Evolutionary conservation across 108 stramenopile genomes (phyloP).

Genomic region (Skeletonema menzelii): DNA sequence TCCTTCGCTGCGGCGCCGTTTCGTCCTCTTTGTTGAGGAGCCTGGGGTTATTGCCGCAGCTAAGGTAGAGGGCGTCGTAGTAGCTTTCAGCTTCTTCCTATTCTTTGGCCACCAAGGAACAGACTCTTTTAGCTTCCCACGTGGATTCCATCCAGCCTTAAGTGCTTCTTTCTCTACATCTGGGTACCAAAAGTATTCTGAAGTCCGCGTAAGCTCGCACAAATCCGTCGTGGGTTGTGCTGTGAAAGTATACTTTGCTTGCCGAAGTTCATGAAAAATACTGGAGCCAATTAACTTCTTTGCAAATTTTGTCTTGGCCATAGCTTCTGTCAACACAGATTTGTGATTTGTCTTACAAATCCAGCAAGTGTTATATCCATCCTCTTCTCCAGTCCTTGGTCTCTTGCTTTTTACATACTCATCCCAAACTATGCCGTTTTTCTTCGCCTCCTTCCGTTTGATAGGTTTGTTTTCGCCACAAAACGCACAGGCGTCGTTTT

Average conservation of each 20-base stretch:
- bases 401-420: neutral
- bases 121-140: neutral
- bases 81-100: neutral
- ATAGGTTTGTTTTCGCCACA: neutral
- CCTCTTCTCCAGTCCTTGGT: neutral
- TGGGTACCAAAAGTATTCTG: constrained; percentile 4
- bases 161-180: neutral
- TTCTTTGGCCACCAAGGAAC: constrained; percentile 6
- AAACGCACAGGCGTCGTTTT: neutral
- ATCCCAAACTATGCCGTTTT: neutral
- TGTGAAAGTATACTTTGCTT: neutral
- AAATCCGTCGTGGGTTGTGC: neutral
- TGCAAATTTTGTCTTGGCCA: neutral
- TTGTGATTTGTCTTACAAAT: constrained; percentile 4
- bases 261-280: neutral
- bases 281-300: neutral
- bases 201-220: neutral
- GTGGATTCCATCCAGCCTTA: constrained; percentile 1
- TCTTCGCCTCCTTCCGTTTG: neutral
- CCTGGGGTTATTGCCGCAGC: neutral
- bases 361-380: constrained; percentile 2
- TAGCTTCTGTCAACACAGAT: neutral
- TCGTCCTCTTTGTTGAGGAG: neutral
- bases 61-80: neutral
- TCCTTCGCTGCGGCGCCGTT: neutral